Conservation (phyloP, 257 asterid species). For the Nicotiana otophora region DNA sequence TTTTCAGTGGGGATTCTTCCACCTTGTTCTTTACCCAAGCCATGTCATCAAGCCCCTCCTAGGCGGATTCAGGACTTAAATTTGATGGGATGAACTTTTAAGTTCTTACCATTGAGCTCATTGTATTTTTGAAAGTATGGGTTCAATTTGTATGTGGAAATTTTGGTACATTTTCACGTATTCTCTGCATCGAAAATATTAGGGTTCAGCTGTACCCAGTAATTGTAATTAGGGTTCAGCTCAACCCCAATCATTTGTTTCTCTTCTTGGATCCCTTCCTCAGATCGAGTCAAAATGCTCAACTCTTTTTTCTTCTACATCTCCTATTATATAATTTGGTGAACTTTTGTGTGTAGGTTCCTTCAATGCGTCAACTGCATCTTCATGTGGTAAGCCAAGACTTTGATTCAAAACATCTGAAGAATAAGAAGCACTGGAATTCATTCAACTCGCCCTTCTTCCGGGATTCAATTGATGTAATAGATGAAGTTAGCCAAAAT, state of each 20-base stretch:
- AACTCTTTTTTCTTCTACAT: not conserved
- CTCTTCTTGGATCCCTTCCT: not conserved
- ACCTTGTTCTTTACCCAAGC: not conserved
- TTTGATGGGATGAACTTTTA: not conserved
- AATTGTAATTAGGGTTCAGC: no score
- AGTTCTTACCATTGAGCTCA: not conserved
- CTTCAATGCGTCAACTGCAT: conserved; percentile 91
- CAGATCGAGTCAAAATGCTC: not conserved
- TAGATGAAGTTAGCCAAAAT: conserved; percentile 47
- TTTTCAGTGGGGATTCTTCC: not conserved
- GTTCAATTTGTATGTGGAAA: not conserved
- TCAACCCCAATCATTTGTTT: not conserved
- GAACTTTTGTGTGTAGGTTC: conserved; percentile 37
- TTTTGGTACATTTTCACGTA: not conserved
- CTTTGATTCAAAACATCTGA: conserved; percentile 67
- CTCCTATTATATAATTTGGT: not conserved
- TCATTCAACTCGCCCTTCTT: conserved; percentile 76
- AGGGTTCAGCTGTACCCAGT: not conserved
- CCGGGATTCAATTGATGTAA: conserved; percentile 72
- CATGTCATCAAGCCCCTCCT: not conserved
- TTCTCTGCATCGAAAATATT: not conserved
- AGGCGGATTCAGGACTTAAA: not conserved
- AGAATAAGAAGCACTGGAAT: conserved; percentile 93
- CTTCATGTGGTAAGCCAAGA: conserved; percentile 95
- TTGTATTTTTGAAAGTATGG: not conserved